Base-by-base conservation (phyloP, 805 yeast species). In the Barnettozyma sp. region DNA sequence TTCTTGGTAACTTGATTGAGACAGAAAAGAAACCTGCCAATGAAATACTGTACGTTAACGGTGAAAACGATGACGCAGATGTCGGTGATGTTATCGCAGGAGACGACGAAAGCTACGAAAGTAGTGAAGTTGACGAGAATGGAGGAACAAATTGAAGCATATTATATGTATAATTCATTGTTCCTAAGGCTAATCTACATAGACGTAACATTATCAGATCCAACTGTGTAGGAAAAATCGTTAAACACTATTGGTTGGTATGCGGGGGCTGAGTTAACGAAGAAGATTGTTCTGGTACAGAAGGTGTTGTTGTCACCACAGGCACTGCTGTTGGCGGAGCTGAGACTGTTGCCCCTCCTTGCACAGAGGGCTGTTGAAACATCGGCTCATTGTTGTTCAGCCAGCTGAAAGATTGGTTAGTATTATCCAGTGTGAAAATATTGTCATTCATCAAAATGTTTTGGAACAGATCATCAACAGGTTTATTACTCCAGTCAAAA, bases 11-110 rank as follows among this genome's bases (percentile, higher is more conserved):
- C 16, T 10, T 28, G 15, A 23, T 23, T 4, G 16, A 26, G n/a
- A n/a, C n/a, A 12, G 25, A 22, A 6, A 32, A 23, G 30, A 30
- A 35, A 22, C 53, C 62, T 22, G 68, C 61, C 26, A 66, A 62
- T 20, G 50, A 50, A 13, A 39, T 38, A 21, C 45, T 63, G 3
- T 65, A 59, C 33, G 61, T 55, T 4, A 64, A 65, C 40, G 73
- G 70, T 35, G 72, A 65, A 44, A 66, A 64, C 23, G 74, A 65
- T 36, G 66, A 63, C 20, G 65, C 55, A 28, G 65, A 54, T n/a
- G 62, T 55, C 22, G 65, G 52, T 11, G 61, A 42, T 30, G 35
- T 45, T n/a, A 35, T 44, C 24, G 44, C 37, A 13, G 38, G 43
- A 4, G 50, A 28, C 13, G 50, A 35, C 9, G 38, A 46, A 8